A percentile compares a stretch with the other conserved stretches of the same genome.
Evolutionary conservation across 768 basidiomycete species (phyloP).

Genomic region (Clavaria fumosa): DNA sequence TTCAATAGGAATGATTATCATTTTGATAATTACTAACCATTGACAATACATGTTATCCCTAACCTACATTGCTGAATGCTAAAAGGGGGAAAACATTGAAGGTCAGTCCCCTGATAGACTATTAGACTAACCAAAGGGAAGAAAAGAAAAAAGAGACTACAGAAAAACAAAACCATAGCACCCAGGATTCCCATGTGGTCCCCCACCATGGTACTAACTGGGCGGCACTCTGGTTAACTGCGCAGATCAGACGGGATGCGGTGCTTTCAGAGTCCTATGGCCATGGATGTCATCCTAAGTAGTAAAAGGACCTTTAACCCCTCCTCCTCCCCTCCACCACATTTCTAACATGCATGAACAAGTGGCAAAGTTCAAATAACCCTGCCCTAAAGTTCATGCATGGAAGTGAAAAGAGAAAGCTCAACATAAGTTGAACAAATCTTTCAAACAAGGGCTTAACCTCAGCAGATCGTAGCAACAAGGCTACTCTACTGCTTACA

Average conservation of each 20-base stretch:
- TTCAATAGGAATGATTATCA: background rate
- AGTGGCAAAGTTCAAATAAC: constrained; percentile 10
- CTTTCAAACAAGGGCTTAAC: constrained; percentile 59
- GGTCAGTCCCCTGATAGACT: background rate
- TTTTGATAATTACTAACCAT: background rate
- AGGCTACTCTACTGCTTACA: constrained; percentile 69
- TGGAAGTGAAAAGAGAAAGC: constrained; percentile 25
- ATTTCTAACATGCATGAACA: background rate
- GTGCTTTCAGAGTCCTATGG: constrained; percentile 38
- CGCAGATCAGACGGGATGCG: constrained; percentile 48
- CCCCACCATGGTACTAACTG: constrained; percentile 53
- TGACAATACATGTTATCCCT: background rate
- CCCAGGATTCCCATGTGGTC: constrained; percentile 45
- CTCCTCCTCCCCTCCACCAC: background rate
- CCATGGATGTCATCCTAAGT: constrained; percentile 20
- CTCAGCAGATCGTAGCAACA: constrained; percentile 68
- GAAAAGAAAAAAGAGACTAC: constrained; percentile 7
- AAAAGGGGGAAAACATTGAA: background rate
- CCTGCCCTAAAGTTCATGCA: constrained; percentile 28
- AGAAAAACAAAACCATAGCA: constrained; percentile 30
- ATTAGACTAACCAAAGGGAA: background rate
- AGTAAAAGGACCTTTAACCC: constrained; percentile 6
- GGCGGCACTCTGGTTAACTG: constrained; percentile 48
- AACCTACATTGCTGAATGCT: background rate
- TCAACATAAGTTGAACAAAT: constrained; percentile 42